Evolutionary conservation across 2,329 filamentous ascomycete genomes (phyloP).

Genomic region (Ilyonectria mors-panacis): DNA sequence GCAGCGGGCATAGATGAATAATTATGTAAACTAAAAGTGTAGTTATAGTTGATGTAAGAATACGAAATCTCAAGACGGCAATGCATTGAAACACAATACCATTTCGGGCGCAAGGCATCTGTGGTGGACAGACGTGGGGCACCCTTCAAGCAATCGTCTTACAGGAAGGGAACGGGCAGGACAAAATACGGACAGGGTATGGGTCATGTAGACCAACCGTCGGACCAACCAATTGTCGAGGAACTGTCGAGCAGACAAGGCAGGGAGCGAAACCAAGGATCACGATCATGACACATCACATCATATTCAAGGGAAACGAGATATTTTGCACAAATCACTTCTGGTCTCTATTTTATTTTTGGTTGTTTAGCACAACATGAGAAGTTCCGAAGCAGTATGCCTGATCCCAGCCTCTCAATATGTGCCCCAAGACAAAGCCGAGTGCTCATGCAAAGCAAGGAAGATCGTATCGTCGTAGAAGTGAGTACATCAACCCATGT

Average conservation of each 20-base stretch:
- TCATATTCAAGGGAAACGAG: constrained; percentile 9
- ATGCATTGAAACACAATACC: background rate
- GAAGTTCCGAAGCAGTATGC: constrained; percentile 57
- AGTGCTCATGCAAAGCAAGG: constrained; percentile 62
- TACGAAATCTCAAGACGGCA: background rate
- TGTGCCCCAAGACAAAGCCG: constrained; percentile 59
- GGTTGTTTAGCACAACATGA: constrained; percentile 63
- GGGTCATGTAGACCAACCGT: no score
- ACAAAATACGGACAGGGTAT: no score
- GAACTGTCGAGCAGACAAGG: no score
- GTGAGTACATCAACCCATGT: constrained; percentile 56
- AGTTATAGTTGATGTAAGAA: constrained; percentile 6
- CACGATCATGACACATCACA: background rate
- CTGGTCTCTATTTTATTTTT: constrained; percentile 65
- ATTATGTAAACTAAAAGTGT: constrained; percentile 7
- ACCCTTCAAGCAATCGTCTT: no score
- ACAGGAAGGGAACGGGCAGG: no score
- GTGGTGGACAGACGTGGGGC: no score
- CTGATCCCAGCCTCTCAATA: constrained; percentile 60
- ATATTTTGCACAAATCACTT: constrained; percentile 55
- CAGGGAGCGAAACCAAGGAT: no score
- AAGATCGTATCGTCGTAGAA: constrained; percentile 63
- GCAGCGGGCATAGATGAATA: background rate
- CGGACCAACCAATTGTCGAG: no score
- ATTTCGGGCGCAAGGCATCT: background rate